A percentile compares a stretch with the other conserved stretches of the same genome.
These are phyloP conservation scores for Danielia oregonensis DNA, from an alignment of 805 yeast species.

Conservation along the genomic window DNA sequence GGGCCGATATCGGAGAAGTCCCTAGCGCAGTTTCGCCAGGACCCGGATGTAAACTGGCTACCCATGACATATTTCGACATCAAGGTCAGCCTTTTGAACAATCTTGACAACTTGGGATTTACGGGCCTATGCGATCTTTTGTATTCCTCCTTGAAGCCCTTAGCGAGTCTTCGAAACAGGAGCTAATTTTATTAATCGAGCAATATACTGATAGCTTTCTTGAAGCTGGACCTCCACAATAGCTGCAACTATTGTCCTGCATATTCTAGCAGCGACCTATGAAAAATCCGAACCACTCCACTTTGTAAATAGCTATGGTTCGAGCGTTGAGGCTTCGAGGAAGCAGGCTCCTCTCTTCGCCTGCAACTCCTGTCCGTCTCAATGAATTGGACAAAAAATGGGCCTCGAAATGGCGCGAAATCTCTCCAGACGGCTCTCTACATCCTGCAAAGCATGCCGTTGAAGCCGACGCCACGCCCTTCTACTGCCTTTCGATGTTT, in stretches of 20 bases:
- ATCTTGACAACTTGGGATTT: conserved; percentile 43
- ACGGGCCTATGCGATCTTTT: conserved; percentile 47
- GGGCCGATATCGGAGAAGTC: conserved; percentile 51
- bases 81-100: conserved; percentile 40
- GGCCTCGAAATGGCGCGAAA: conserved; percentile 43
- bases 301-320: too few relatives aligned
- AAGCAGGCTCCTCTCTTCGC: too few relatives aligned
- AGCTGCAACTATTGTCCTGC: too few relatives aligned
- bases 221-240: too few relatives aligned
- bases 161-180: conserved; percentile 14
- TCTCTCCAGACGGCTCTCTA: conserved; percentile 30
- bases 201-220: too few relatives aligned
- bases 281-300: too few relatives aligned
- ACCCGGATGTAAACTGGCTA: conserved; percentile 35
- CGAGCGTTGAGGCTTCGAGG: too few relatives aligned
- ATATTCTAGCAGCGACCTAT: too few relatives aligned
- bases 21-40: conserved; percentile 28
- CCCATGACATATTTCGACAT: conserved; percentile 41
- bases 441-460: conserved; percentile 28
- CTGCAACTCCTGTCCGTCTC: too few relatives aligned
- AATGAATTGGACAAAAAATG: conserved; percentile 50
- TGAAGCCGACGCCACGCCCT: conserved; percentile 16
- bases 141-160: conserved; percentile 51
- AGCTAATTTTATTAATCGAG: too few relatives aligned
- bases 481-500: conserved; percentile 80